These are phyloP conservation scores for Pichia sp. DNA, from an alignment of 1,139 yeast species.

Conservation along the genomic window DNA sequence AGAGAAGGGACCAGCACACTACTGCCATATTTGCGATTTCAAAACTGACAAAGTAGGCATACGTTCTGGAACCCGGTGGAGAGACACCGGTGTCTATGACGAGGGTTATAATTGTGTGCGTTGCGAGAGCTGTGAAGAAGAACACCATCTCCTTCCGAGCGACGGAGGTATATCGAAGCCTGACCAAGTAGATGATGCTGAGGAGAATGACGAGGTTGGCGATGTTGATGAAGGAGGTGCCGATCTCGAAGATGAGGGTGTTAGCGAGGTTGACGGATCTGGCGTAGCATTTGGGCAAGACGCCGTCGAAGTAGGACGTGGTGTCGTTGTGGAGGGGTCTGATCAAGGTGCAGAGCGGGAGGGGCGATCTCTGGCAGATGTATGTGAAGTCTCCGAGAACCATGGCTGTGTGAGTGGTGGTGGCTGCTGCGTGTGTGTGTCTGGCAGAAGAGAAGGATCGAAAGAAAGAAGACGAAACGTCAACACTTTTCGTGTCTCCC, in stretches of 20 bases:
- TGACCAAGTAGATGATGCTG: slow-evolving; percentile 74
- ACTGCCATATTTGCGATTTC: slow-evolving; percentile 77
- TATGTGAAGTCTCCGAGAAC: slow-evolving; percentile 67
- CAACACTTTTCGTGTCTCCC: no score
- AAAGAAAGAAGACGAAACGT: no score
- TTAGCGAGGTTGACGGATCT: slow-evolving; percentile 85
- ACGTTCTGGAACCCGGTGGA: slow-evolving; percentile 76
- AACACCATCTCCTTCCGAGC: slow-evolving; percentile 85
- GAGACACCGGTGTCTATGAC: slow-evolving; percentile 91
- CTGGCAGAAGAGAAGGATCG: no score
- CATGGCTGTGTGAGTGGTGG: slow-evolving; percentile 33
- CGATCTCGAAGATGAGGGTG: slow-evolving; percentile 89
- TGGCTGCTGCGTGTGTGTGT: no score
- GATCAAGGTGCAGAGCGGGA: slow-evolving; percentile 77
- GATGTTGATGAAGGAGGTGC: slow-evolving; percentile 82
- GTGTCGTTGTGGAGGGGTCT: slow-evolving; percentile 31
- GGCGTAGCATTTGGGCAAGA: slow-evolving; percentile 78
- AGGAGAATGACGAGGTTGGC: slow-evolving; percentile 64
- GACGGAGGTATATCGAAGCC: slow-evolving; percentile 89
- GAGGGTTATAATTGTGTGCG: slow-evolving; percentile 60
- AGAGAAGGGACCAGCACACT: slow-evolving; percentile 63
- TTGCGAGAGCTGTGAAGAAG: slow-evolving; percentile 61
- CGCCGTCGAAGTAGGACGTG: slow-evolving; percentile 42
- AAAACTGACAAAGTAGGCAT: slow-evolving; percentile 78
- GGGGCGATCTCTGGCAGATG: slow-evolving; percentile 66